Evolutionary conservation across 768 basidiomycete genomes (phyloP).

Genomic region (Macrocybe gigantea): DNA sequence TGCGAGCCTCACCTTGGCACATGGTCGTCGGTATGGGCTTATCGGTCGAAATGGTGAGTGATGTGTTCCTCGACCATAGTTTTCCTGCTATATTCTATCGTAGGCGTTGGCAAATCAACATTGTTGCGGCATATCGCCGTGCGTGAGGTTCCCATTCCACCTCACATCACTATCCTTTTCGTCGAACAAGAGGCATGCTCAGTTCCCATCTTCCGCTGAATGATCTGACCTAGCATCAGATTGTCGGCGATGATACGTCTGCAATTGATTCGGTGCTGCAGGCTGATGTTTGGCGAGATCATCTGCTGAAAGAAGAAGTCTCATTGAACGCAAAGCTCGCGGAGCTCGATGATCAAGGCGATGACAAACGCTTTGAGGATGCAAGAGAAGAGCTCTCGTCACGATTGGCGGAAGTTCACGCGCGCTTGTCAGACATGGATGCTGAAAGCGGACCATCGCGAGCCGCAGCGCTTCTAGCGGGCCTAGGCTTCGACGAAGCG

Average conservation of each 20-base stretch:
- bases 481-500: constrained; percentile 84
- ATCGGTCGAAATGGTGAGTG: constrained; percentile 81
- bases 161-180: constrained; percentile 95
- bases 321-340: constrained; percentile 67
- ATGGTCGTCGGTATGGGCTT: constrained; percentile 86
- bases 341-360: constrained; percentile 66
- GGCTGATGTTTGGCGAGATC: constrained; percentile 99
- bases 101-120: constrained; percentile 95
- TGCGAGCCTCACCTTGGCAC: constrained; percentile 80
- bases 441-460: constrained; percentile 96
- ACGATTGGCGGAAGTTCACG: constrained; percentile 84
- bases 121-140: constrained; percentile 90
- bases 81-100: constrained; percentile 2
- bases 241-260: constrained; percentile 87
- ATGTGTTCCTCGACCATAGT: neutral
- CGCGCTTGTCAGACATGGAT: constrained; percentile 93
- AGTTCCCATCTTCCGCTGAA: neutral
- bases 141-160: constrained; percentile 89
- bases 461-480: constrained; percentile 83
- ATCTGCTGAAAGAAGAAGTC: constrained; percentile 80
- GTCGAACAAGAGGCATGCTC: constrained; percentile 88
- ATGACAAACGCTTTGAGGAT: constrained; percentile 78
- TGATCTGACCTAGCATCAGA: constrained; percentile 34
- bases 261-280: constrained; percentile 96
- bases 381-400: constrained; percentile 80